These are phyloP conservation scores for Erythrophleum fordii DNA, from an alignment of 306 rosid genomes.

Conservation along the genomic window DNA sequence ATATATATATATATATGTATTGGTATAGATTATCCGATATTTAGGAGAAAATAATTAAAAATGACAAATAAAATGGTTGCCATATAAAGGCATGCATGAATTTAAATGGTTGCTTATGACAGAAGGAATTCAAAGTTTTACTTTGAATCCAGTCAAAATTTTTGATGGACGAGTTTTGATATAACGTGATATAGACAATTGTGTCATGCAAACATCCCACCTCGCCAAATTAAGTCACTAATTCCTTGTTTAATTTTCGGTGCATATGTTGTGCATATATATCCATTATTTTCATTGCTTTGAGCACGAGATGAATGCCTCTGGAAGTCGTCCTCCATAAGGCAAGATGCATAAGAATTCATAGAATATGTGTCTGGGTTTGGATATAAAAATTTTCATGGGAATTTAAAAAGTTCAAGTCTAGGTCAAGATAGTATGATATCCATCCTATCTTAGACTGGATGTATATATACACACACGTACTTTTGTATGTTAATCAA, in stretches of 20 bases:
- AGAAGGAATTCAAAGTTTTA: not conserved
- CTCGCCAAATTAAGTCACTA: not conserved
- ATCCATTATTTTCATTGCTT: not conserved
- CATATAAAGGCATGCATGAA: not conserved
- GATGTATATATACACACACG: too few relatives aligned
- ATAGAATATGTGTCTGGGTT: not conserved
- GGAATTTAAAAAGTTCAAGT: not conserved
- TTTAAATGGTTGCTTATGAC: not conserved
- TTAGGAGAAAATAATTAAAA: too few relatives aligned
- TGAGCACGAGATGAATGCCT: not conserved
- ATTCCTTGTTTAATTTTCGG: not conserved
- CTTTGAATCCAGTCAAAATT: not conserved
- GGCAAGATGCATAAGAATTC: not conserved
- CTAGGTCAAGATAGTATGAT: not conserved
- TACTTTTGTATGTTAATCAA: too few relatives aligned
- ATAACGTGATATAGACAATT: not conserved
- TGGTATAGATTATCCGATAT: too few relatives aligned
- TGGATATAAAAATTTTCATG: not conserved
- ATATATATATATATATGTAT: too few relatives aligned
- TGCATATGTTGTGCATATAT: not conserved
- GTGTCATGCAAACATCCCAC: not conserved
- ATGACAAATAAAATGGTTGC: too few relatives aligned
- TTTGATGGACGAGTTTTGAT: not conserved
- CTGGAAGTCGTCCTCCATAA: not conserved
- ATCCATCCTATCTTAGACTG: too few relatives aligned